Percentiles rank a stretch among this genome's conserved stretches.
Evolutionary conservation across 306 rosid genomes (phyloP).

Genomic region (Nissolia schottii): DNA sequence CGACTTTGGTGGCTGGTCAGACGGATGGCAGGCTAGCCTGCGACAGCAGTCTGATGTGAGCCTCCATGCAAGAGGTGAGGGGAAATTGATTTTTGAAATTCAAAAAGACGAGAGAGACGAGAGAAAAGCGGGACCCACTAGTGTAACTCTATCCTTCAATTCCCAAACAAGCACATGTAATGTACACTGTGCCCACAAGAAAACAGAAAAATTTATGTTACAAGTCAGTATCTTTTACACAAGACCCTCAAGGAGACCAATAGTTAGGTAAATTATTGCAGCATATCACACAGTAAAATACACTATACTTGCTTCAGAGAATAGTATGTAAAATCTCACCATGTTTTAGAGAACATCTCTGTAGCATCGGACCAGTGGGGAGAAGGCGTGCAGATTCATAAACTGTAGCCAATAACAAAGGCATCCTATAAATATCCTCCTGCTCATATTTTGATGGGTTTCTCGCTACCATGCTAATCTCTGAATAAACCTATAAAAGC

Average conservation of each 20-base stretch:
- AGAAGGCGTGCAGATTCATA: constrained; percentile 80
- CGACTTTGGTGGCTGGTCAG: too few relatives aligned
- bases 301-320: neutral
- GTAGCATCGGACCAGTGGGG: constrained; percentile 60
- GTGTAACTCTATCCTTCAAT: too few relatives aligned
- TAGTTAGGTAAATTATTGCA: neutral
- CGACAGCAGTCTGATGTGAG: too few relatives aligned
- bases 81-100: too few relatives aligned
- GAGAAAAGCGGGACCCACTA: too few relatives aligned
- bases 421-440: constrained; percentile 55
- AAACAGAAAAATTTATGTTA: neutral
- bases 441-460: constrained; percentile 40
- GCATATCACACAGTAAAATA: neutral
- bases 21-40: too few relatives aligned
- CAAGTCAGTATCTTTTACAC: neutral
- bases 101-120: too few relatives aligned
- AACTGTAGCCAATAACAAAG: constrained; percentile 66
- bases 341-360: constrained; percentile 70
- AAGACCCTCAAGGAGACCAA: neutral
- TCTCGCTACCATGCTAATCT: constrained; percentile 37
- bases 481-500: constrained; percentile 58
- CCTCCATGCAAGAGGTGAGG: too few relatives aligned
- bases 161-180: too few relatives aligned
- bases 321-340: constrained; percentile 41
- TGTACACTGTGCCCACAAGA: neutral